phyloP scores from a whole-genome alignment of 768 basidiomycete species.

The Lentinula detonsa region DNA sequence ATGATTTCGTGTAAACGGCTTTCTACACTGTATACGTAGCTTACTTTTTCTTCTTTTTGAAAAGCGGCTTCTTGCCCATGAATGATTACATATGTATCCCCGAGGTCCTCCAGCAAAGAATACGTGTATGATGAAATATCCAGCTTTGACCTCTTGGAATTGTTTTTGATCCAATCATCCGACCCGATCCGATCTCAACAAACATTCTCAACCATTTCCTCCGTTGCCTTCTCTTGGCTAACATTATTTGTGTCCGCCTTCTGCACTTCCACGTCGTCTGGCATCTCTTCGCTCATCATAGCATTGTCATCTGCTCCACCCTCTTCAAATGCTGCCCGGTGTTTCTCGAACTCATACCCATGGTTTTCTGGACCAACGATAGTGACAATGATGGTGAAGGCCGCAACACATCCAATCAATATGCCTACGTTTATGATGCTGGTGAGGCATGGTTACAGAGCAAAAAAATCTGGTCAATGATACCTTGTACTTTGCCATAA shows the following conservation, averaged over 20 bases:
- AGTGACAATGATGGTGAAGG: conserved; percentile 70
- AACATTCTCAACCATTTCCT: neutral
- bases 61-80: neutral
- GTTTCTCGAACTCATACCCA: conserved; percentile 78
- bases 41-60: neutral
- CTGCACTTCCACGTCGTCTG: neutral
- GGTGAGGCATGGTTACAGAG: neutral
- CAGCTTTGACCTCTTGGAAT: too few relatives aligned
- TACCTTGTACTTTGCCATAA: conserved; percentile 30
- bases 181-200: too few relatives aligned
- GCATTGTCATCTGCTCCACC: conserved; percentile 48
- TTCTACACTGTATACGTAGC: neutral
- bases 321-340: conserved; percentile 73
- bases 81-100: too few relatives aligned
- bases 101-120: too few relatives aligned
- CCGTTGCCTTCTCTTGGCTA: neutral
- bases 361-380: conserved; percentile 75
- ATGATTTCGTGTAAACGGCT: neutral
- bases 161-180: too few relatives aligned
- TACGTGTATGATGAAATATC: too few relatives aligned
- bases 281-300: neutral
- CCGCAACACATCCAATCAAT: conserved; percentile 76
- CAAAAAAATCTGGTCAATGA: too few relatives aligned
- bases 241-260: neutral
- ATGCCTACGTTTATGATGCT: conserved; percentile 42